phyloP scores from a whole-genome alignment of 1,284 basidiomycete genomes.

The Fomitopsis betulina region DNA sequence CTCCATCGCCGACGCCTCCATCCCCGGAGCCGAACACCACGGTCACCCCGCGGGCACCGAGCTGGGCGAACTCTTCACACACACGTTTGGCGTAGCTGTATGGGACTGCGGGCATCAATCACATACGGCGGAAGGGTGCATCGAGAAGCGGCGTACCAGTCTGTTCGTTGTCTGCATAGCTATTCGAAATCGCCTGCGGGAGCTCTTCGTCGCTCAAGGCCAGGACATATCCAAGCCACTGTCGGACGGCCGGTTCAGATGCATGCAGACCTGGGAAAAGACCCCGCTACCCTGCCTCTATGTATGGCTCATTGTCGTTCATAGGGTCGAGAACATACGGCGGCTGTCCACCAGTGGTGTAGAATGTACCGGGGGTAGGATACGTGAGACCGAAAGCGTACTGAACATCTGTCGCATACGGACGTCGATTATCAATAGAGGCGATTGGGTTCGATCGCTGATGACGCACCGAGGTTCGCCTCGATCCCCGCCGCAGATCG shows the following conservation, averaged over 20 bases:
- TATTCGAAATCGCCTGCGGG: conserved; percentile 58
- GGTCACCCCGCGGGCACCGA: conserved; percentile 61
- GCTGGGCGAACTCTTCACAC: conserved; percentile 60
- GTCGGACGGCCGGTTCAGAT: background rate
- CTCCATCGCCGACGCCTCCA: conserved; percentile 62
- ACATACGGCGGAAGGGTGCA: background rate
- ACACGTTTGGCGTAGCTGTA: conserved; percentile 54
- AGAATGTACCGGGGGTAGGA: conserved; percentile 47
- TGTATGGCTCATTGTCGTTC: conserved; percentile 64
- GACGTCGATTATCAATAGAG: background rate
- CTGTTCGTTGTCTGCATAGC: conserved; percentile 68
- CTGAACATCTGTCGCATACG: conserved; percentile 42
- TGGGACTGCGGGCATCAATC: conserved; percentile 41
- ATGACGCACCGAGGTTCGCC: conserved; percentile 30
- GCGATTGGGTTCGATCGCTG: background rate
- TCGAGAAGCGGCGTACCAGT: conserved; percentile 37
- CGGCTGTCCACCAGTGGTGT: conserved; percentile 54
- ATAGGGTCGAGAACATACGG: conserved; percentile 43
- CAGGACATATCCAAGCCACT: conserved; percentile 57
- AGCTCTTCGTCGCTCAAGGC: conserved; percentile 25
- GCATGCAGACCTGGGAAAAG: background rate
- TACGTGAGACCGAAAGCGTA: conserved; percentile 60
- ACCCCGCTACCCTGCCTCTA: conserved; percentile 31
- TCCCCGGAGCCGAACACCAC: conserved; percentile 66
- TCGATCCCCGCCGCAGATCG: conserved; percentile 52